Evolutionary conservation across 2,329 filamentous ascomycete species (phyloP).

Genomic region (Exophiala viscosa): DNA sequence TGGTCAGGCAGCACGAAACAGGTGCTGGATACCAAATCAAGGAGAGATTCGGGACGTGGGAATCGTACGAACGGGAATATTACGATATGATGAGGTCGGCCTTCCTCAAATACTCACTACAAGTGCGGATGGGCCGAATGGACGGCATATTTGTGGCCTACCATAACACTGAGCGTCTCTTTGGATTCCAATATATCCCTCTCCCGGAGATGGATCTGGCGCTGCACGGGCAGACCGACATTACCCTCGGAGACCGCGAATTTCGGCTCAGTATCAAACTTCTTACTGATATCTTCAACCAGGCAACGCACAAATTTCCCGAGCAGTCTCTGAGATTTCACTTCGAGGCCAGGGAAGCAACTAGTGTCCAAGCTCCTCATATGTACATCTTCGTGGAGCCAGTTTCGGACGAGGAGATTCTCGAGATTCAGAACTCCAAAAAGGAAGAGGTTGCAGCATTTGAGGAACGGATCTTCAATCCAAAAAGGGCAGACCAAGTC

Average conservation of each 20-base stretch:
- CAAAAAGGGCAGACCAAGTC: conserved; percentile 25
- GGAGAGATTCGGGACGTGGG: conserved; percentile 68
- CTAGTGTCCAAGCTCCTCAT: conserved; percentile 48
- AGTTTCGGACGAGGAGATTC: conserved; percentile 67
- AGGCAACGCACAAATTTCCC: conserved; percentile 71
- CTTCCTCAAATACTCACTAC: conserved; percentile 93
- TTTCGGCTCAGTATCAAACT: conserved; percentile 77
- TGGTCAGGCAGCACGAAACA: conserved; percentile 65
- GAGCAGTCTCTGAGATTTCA: conserved; percentile 70
- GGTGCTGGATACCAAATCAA: conserved; percentile 86
- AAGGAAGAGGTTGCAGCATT: conserved; percentile 65
- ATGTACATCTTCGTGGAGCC: conserved; percentile 93
- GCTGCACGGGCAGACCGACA: conserved; percentile 72
- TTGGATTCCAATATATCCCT: conserved; percentile 93
- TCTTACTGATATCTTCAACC: conserved; percentile 74
- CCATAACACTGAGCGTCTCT: conserved; percentile 92
- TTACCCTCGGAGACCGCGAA: conserved; percentile 70
- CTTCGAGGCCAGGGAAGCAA: conserved; percentile 67
- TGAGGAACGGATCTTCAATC: conserved; percentile 51
- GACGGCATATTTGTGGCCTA: conserved; percentile 97
- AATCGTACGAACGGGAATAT: conserved; percentile 93
- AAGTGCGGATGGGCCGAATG: conserved; percentile 96
- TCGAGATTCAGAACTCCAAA: conserved; percentile 66
- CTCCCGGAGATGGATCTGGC: conserved; percentile 83
- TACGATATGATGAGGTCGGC: conserved; percentile 94